Percentiles rank a stretch among this genome's conserved stretches.
Conservation (phyloP, 441 rosid genomes). For the Pelargonium citronellum region DNA sequence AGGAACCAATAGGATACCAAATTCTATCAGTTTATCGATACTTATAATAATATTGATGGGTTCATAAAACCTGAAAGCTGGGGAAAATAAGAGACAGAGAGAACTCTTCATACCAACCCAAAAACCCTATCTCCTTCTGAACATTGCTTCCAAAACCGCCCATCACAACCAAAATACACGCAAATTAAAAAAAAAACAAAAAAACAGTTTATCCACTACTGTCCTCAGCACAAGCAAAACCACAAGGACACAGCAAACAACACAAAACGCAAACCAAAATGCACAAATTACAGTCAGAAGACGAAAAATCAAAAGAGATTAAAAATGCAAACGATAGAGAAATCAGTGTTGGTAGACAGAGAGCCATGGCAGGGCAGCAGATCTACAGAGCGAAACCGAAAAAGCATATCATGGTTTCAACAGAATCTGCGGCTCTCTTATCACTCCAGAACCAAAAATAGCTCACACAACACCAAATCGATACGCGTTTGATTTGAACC, state of each 20-base stretch:
- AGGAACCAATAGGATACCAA: neutral
- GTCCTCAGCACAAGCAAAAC: neutral
- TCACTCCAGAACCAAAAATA: neutral
- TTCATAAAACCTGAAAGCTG: neutral
- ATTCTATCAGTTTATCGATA: neutral
- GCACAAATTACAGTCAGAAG: neutral
- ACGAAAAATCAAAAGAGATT: neutral
- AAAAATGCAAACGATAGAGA: neutral
- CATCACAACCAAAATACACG: neutral
- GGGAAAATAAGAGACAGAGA: neutral
- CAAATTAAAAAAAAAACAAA: neutral
- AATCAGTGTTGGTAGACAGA: neutral
- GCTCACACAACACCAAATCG: neutral
- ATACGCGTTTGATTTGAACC: neutral
- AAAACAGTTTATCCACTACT: neutral
- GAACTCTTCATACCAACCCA: neutral
- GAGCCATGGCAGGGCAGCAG: constrained; percentile 25
- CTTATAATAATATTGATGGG: neutral
- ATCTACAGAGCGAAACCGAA: constrained; percentile 24
- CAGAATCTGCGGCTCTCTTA: constrained; percentile 17
- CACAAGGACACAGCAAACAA: neutral
- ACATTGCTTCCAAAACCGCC: neutral
- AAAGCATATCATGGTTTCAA: neutral
- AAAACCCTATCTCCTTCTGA: constrained; percentile 4
- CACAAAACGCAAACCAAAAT: neutral